These are phyloP conservation scores for Gossypium gossypioides DNA, from an alignment of 441 rosid species.

Conservation along the genomic window DNA sequence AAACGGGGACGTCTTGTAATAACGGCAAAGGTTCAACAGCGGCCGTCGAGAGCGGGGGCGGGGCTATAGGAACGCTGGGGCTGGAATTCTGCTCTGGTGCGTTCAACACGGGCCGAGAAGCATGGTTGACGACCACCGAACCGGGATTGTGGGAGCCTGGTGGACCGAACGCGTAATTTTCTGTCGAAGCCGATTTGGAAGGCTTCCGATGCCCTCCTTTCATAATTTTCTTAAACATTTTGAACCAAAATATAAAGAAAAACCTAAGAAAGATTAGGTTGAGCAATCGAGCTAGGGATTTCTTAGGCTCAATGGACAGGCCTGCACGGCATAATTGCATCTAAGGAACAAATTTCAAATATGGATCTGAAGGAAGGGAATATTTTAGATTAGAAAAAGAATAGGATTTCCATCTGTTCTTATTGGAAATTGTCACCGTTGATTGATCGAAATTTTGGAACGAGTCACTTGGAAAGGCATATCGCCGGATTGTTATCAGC, in stretches of 20 bases:
- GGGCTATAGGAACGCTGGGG: slow-evolving; percentile 21
- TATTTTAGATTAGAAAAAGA: background rate
- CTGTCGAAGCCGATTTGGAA: slow-evolving; percentile 52
- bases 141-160: slow-evolving; percentile 27
- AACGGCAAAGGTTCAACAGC: slow-evolving; percentile 60
- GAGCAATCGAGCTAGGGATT: background rate
- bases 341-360: slow-evolving; percentile 7
- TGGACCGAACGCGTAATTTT: slow-evolving; percentile 33
- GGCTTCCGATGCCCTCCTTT: slow-evolving; percentile 63
- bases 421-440: slow-evolving; percentile 11
- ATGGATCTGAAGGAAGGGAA: slow-evolving; percentile 18
- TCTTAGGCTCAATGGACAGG: slow-evolving; percentile 19
- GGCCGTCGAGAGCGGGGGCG: slow-evolving; percentile 43
- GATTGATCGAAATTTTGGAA: slow-evolving; percentile 12
- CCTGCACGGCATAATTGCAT: slow-evolving; percentile 23
- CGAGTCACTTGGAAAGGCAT: slow-evolving; percentile 21
- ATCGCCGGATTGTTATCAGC: slow-evolving; percentile 22
- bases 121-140: slow-evolving; percentile 56
- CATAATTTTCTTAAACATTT: slow-evolving; percentile 79
- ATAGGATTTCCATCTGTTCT: slow-evolving; percentile 2
- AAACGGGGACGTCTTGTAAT: slow-evolving; percentile 54
- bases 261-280: slow-evolving; percentile 5
- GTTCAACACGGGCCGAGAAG: slow-evolving; percentile 41
- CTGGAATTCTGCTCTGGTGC: slow-evolving; percentile 17
- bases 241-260: slow-evolving; percentile 12